Conservation (phyloP, 345 rosid species). For the Sapria himalayana region DNA sequence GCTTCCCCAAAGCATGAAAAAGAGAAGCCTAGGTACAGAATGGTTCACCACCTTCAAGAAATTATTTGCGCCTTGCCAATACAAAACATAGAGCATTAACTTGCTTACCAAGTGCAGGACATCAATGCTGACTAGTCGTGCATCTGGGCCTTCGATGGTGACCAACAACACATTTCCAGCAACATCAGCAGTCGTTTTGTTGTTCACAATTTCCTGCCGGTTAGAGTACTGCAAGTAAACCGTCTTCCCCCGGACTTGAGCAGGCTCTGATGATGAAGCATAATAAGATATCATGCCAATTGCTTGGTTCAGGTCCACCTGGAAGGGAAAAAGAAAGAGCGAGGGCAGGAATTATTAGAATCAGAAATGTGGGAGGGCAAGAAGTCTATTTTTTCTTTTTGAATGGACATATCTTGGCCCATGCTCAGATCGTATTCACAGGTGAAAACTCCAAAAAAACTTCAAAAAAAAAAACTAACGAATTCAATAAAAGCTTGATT, state of each 20-base stretch:
- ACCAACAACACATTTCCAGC: constrained; percentile 92
- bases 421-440: too few species aligned
- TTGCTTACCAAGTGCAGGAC: constrained; percentile 82
- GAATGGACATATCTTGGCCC: too few species aligned
- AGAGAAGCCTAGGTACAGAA: constrained; percentile 52
- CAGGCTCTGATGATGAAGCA: constrained; percentile 94
- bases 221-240: constrained; percentile 96
- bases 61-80: constrained; percentile 18
- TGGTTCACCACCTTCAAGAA: constrained; percentile 14
- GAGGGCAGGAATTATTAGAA: too few species aligned
- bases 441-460: background rate
- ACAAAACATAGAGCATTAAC: constrained; percentile 11
- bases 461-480: constrained; percentile 24
- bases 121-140: constrained; percentile 95
- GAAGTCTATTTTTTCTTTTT: too few species aligned
- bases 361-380: too few species aligned
- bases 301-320: constrained; percentile 97
- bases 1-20: constrained; percentile 41
- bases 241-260: constrained; percentile 98
- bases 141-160: constrained; percentile 85
- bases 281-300: constrained; percentile 92
- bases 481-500: constrained; percentile 98
- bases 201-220: constrained; percentile 92
- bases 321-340: too few species aligned
- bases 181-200: constrained; percentile 92